These are phyloP conservation scores for Fusarium sp. DNA, from an alignment of 2,329 filamentous ascomycete genomes.

Conservation along the genomic window DNA sequence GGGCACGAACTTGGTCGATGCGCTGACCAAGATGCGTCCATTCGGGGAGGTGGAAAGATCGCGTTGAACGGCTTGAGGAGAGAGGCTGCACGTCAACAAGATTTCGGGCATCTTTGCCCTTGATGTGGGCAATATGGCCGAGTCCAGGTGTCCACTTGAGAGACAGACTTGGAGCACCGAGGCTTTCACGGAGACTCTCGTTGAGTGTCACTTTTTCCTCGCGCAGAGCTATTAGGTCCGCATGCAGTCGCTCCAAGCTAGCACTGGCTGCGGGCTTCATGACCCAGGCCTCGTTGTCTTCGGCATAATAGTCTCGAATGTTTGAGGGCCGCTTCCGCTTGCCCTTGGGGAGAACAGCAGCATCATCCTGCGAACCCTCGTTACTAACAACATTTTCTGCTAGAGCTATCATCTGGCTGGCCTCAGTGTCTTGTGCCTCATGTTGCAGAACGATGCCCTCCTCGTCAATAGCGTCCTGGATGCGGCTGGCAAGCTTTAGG, in stretches of 20 bases:
- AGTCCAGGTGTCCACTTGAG: slow-evolving; percentile 88
- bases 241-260: slow-evolving; percentile 74
- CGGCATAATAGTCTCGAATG: slow-evolving; percentile 67
- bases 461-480: slow-evolving; percentile 87
- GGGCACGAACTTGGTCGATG: slow-evolving; percentile 80
- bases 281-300: slow-evolving; percentile 70
- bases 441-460: slow-evolving; percentile 88
- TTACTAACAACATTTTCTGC: slow-evolving; percentile 76
- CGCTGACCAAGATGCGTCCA: slow-evolving; percentile 85
- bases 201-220: slow-evolving; percentile 70
- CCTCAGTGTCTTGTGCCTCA: slow-evolving; percentile 77
- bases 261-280: slow-evolving; percentile 77
- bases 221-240: slow-evolving; percentile 68
- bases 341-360: slow-evolving; percentile 65
- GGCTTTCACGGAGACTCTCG: slow-evolving; percentile 67
- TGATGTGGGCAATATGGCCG: slow-evolving; percentile 91
- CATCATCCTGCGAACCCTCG: slow-evolving; percentile 70
- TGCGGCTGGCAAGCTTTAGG: slow-evolving; percentile 73
- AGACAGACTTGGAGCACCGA: slow-evolving; percentile 73
- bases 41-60: slow-evolving; percentile 82
- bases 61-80: slow-evolving; percentile 83
- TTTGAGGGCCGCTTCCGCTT: slow-evolving; percentile 59
- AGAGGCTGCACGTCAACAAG: slow-evolving; percentile 59
- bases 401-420: slow-evolving; percentile 75
- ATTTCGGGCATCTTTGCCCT: slow-evolving; percentile 74